These are phyloP conservation scores for Erodium maritimum DNA, from an alignment of 345 rosid genomes.

Conservation along the genomic window DNA sequence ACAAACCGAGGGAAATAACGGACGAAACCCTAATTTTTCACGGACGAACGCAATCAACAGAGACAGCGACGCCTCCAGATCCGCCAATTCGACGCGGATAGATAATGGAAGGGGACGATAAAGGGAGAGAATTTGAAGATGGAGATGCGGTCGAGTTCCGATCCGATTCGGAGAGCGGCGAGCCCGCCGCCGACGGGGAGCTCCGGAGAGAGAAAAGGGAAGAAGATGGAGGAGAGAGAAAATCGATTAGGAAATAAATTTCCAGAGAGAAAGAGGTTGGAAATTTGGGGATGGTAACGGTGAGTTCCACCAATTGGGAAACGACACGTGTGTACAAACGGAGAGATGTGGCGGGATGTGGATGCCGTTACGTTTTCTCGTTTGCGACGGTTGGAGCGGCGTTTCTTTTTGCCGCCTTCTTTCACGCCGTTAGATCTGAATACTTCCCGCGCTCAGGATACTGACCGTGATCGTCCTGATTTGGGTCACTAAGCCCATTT, in stretches of 20 bases:
- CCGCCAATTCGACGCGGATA: not conserved
- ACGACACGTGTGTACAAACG: not conserved
- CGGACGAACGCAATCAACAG: not conserved
- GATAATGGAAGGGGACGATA: not conserved
- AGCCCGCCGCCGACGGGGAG: no score
- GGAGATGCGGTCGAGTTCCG: not conserved
- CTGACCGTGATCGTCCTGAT: no score
- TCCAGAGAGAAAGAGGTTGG: not conserved
- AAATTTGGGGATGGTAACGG: not conserved
- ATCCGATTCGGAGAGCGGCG: not conserved
- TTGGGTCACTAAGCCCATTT: no score
- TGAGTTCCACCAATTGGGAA: not conserved
- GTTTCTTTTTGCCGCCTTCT: not conserved
- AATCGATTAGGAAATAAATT: no score
- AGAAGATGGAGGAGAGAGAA: not conserved
- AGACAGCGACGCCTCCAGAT: not conserved
- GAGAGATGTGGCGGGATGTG: not conserved
- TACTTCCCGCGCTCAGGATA: not conserved
- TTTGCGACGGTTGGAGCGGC: not conserved
- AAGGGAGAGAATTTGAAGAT: not conserved
- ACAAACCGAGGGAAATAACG: not conserved
- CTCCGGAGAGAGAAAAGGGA: not conserved
- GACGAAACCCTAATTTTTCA: not conserved
- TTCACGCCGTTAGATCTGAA: not conserved
- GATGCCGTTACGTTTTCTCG: not conserved